A percentile compares a stretch with the other conserved stretches of the same genome.
phyloP scores from a whole-genome alignment of 2,329 filamentous ascomycete species.

The Pseudocercospora pini-densiflorae region DNA sequence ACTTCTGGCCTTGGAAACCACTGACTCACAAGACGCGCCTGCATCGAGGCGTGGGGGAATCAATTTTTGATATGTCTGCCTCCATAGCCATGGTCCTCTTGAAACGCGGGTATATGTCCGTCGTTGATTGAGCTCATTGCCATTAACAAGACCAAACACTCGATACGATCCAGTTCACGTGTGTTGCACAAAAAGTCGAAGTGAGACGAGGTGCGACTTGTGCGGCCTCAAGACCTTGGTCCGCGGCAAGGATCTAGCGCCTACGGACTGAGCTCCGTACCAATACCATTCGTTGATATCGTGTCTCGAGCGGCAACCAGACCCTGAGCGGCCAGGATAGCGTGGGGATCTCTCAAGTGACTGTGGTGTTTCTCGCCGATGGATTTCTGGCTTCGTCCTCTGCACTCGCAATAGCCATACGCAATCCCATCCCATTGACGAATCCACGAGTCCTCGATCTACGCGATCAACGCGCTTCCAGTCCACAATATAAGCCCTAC shows the following conservation, averaged over 20 bases:
- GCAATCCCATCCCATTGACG: constrained; percentile 16
- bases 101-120: background rate
- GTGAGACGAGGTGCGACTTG: constrained; percentile 3
- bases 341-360: constrained; percentile 17
- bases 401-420: constrained; percentile 13
- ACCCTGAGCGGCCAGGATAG: constrained; percentile 16
- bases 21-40: background rate
- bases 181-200: background rate
- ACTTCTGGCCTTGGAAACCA: background rate
- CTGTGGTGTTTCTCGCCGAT: constrained; percentile 9
- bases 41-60: background rate
- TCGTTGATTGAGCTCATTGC: background rate
- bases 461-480: background rate
- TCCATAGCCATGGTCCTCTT: background rate
- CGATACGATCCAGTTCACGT: background rate
- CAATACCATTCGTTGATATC: background rate
- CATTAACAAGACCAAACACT: background rate
- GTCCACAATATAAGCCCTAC: constrained; percentile 6
- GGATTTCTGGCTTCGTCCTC: constrained; percentile 18
- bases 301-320: constrained; percentile 15
- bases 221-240: constrained; percentile 8
- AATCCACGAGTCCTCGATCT: constrained; percentile 14
- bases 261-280: constrained; percentile 11
- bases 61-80: background rate
- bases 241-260: background rate